phyloP scores from a whole-genome alignment of 805 yeast genomes.

The Spathaspora gorwiae region DNA sequence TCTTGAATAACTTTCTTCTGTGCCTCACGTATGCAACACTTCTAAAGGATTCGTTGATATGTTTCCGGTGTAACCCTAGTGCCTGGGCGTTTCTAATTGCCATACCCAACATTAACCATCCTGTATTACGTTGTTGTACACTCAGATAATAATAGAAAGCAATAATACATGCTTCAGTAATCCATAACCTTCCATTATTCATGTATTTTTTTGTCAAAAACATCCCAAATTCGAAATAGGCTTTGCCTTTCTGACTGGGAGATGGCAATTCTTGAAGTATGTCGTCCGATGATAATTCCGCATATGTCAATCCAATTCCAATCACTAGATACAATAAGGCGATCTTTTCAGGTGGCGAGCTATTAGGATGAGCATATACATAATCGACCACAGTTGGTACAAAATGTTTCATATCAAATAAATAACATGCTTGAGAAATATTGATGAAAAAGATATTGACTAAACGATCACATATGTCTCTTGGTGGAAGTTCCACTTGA shows the following conservation, averaged over 20 bases:
- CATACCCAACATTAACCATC: slow-evolving; percentile 41
- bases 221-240: slow-evolving; percentile 32
- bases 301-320: slow-evolving; percentile 37
- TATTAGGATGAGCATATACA: slow-evolving; percentile 18
- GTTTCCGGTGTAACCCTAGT: slow-evolving; percentile 36
- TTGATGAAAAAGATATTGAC: not conserved
- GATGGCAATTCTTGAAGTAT: slow-evolving; percentile 8
- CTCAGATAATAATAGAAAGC: slow-evolving; percentile 36
- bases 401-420: slow-evolving; percentile 18
- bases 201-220: slow-evolving; percentile 23
- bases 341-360: slow-evolving; percentile 13
- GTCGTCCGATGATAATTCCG: slow-evolving; percentile 18
- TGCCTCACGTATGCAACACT: slow-evolving; percentile 2
- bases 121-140: slow-evolving; percentile 32
- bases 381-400: slow-evolving; percentile 34
- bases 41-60: slow-evolving; percentile 25
- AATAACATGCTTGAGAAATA: slow-evolving; percentile 3
- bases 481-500: slow-evolving; percentile 9
- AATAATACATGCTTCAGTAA: slow-evolving; percentile 36
- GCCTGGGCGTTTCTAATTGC: slow-evolving; percentile 42
- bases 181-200: slow-evolving; percentile 38
- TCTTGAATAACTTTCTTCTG: slow-evolving; percentile 7
- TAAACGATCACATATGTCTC: not conserved
- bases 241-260: slow-evolving; percentile 5
- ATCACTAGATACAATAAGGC: slow-evolving; percentile 35